Percentiles rank a stretch among this genome's conserved stretches.
These are phyloP conservation scores for Neofusicoccum ribis DNA, from an alignment of 2,329 filamentous ascomycete genomes.

Conservation along the genomic window DNA sequence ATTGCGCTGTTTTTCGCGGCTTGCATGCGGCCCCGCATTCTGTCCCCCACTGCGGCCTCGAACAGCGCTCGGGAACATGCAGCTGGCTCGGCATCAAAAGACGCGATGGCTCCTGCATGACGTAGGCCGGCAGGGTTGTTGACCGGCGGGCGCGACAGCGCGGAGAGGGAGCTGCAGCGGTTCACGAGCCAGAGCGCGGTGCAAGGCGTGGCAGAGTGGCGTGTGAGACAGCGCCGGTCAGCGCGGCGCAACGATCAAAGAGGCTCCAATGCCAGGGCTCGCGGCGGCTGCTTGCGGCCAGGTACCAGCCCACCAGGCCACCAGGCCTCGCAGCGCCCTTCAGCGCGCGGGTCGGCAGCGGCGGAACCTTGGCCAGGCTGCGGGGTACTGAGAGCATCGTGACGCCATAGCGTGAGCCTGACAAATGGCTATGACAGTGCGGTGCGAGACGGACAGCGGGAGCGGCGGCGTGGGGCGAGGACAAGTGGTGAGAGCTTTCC, in stretches of 20 bases:
- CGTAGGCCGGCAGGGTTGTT: neutral
- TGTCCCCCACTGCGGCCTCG: neutral
- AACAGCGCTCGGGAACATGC: neutral
- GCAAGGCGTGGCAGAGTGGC: neutral
- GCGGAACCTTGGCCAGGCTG: slow-evolving; percentile 10
- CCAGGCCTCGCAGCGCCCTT: too few species aligned
- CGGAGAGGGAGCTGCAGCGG: neutral
- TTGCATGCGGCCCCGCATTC: slow-evolving; percentile 14
- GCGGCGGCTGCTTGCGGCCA: slow-evolving; percentile 12
- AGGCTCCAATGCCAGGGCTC: neutral
- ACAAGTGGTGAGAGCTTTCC: neutral
- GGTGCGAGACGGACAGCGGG: neutral
- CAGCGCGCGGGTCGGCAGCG: neutral
- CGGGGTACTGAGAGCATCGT: slow-evolving; percentile 16
- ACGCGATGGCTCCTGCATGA: neutral
- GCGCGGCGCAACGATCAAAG: neutral
- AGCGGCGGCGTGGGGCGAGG: neutral
- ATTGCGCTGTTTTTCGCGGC: slow-evolving; percentile 7
- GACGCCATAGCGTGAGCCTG: slow-evolving; percentile 15
- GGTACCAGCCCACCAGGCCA: neutral
- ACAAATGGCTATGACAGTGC: slow-evolving; percentile 8
- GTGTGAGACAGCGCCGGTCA: neutral
- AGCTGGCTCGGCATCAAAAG: neutral
- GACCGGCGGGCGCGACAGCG: neutral
- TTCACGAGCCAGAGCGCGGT: neutral